Evolutionary conservation across 306 rosid genomes (phyloP).

Genomic region (Elaeagnus macrophylla): DNA sequence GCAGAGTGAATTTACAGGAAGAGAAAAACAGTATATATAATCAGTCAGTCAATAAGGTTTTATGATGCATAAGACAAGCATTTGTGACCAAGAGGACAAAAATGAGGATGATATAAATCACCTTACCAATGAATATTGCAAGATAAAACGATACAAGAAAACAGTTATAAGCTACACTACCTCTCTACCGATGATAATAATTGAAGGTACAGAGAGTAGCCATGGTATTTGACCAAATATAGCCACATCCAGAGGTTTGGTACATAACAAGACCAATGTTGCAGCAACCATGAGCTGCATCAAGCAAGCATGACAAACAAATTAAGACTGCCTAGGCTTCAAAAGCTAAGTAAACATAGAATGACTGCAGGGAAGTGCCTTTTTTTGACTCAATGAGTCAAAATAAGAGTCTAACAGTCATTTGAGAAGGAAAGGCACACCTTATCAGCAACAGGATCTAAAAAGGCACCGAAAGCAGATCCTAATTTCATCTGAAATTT

Average conservation of each 20-base stretch:
- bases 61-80: no score
- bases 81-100: no score
- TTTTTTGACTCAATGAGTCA: constrained; percentile 2
- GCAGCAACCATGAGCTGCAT: constrained; percentile 99
- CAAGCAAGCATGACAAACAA: constrained; percentile 14
- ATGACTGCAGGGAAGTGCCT: neutral
- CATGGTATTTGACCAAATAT: constrained; percentile 61
- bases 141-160: neutral
- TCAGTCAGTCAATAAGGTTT: no score
- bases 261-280: constrained; percentile 74
- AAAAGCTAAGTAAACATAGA: neutral
- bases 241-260: constrained; percentile 57
- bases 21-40: no score
- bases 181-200: constrained; percentile 93
- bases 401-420: constrained; percentile 2
- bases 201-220: constrained; percentile 73
- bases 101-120: neutral
- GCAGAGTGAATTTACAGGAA: no score
- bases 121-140: neutral
- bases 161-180: constrained; percentile 15
- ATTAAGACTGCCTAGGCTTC: neutral
- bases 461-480: constrained; percentile 96
- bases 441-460: constrained; percentile 99
- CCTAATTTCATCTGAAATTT: constrained; percentile 72
- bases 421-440: constrained; percentile 26